Evolutionary conservation across 73 alveolate species (phyloP), one percentile per base, ranked within the genome.

Genomic region (Paramecium biaurelia): DNA sequence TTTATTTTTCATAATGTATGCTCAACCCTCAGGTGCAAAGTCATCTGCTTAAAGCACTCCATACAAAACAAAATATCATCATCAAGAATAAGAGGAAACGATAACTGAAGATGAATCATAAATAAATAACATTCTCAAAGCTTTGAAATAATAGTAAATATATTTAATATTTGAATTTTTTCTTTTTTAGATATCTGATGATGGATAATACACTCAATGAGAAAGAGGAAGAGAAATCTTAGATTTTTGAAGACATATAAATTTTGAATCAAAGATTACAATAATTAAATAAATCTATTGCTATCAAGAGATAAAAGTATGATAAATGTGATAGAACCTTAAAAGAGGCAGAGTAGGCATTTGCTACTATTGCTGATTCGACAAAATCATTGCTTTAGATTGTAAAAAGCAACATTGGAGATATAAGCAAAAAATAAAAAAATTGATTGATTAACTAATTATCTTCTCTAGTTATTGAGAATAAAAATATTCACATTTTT

Each of bases 271-370:
- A 74, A 5, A 32, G 87, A 34, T 35, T 74, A 20, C 18, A 37
- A 41, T 15, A 34, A 20, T 15, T 74, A 35, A 34, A 74, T 37
- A 74, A 74, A 10, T 74, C 87, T 2, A 74, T 74, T 37, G 57
- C 30, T 3, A 18, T 37, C 9, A 74, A 74, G 23, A 28, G 59
- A 74, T 18, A 37, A 74, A 37, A 74, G n/a, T 74, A 74, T 34
- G 87, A 74, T 11, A 74, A 74, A 41, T 74, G 45, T 37, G 87
- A 74, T 74, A 74, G 59, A 74, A 74, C 87, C 14, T 41, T 74
- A 24, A 74, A 74, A 41, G 87, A 74, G 18, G 87, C 87, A 4
- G 87, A 74, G 12, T 74, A 67, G 2, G 87, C 87, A 2, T 74
- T 74, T 41, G 45, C 59, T 20, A 74, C 37, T n/a, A 74, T 74